phyloP scores from a whole-genome alignment of 2,329 filamentous ascomycete species.

The Aspergillus caelatus region DNA sequence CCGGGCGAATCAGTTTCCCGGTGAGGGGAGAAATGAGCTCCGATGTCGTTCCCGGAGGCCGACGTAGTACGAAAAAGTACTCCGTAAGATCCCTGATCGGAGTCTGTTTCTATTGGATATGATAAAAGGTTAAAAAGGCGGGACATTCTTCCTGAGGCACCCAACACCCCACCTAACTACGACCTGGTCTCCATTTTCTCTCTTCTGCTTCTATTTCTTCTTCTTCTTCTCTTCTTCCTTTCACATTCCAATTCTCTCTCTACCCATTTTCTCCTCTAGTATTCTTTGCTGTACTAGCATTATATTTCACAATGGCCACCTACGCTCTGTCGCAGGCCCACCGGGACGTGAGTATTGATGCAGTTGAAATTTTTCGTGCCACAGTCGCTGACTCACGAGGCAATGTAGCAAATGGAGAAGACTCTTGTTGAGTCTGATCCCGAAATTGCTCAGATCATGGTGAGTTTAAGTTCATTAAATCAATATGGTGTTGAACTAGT shows the following conservation, averaged over 20 bases:
- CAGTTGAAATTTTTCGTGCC: conserved; percentile 15
- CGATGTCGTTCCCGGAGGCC: conserved; percentile 1
- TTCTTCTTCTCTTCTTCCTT: conserved; percentile 6
- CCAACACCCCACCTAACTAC: conserved; percentile 9
- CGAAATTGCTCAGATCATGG: conserved; percentile 96
- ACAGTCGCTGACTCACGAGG: conserved; percentile 36
- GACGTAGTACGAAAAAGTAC: conserved; percentile 2
- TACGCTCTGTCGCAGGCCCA: conserved; percentile 70
- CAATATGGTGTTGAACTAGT: not conserved
- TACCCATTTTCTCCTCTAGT: conserved; percentile 15
- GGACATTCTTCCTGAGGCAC: conserved; percentile 13
- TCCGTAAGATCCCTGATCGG: not conserved
- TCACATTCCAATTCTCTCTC: conserved; percentile 10
- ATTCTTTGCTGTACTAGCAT: not conserved
- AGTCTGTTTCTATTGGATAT: not conserved
- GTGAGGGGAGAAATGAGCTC: not conserved
- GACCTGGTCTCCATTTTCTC: conserved; percentile 12
- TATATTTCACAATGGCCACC: conserved; percentile 44
- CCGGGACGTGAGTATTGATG: conserved; percentile 58
- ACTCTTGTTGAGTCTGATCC: conserved; percentile 87
- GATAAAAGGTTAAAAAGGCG: conserved; percentile 2
- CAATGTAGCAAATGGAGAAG: conserved; percentile 85
- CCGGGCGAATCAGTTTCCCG: not conserved
- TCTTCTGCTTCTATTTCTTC: conserved; percentile 2
- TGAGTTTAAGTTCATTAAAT: conserved; percentile 49